Evolutionary conservation across 1,139 yeast genomes (phyloP), one percentile per base, ranked within the genome.

Genomic region (Candida glucosophila): DNA sequence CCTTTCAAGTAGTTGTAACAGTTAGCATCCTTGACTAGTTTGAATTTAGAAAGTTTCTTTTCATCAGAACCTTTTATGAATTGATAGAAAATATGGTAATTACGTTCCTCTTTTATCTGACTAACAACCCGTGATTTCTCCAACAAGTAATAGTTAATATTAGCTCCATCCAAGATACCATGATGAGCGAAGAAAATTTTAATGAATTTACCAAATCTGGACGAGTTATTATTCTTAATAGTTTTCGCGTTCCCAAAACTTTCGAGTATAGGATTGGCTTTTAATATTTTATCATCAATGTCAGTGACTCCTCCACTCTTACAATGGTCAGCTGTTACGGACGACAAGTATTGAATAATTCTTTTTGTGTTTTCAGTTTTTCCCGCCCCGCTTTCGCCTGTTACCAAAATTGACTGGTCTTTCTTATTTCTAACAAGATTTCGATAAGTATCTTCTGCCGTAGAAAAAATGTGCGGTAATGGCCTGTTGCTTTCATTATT

Each of bases 381-480:
- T 30, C 98, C 98, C 0, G 98, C 98, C 34, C 98, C 99, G 15
- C 95, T 81, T 49, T 92, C 99, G 34, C 99, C 99, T 2, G 98
- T 92, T 8, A 92, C 97, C 29, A 92, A 61, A 28, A 92, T 85
- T 10, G 93, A 77, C 54, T 92, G 98, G 51, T 88, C 81, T 43
- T 76, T 77, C 26, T 61, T 67, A 40, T 80, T 77, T 16, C 69
- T 65, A 12, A 85, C 59, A 52, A 90, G 63, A 43, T 79, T 82
- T 33, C 85, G 69, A 41, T 76, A 83, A 1, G 98, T 94, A 22
- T 76, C 74, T 46, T 90, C 96, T 0, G 97, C 83, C 16, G 82
- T 77, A 2, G 95, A 93, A 52, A 76, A 92, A 23, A 92, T 86
- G 47, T 92, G 99, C 1, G 99, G 98, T 8, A 61, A 54, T n/a